Conservation (phyloP, 164 flowering plant genomes). For the Vitis amurensis region DNA sequence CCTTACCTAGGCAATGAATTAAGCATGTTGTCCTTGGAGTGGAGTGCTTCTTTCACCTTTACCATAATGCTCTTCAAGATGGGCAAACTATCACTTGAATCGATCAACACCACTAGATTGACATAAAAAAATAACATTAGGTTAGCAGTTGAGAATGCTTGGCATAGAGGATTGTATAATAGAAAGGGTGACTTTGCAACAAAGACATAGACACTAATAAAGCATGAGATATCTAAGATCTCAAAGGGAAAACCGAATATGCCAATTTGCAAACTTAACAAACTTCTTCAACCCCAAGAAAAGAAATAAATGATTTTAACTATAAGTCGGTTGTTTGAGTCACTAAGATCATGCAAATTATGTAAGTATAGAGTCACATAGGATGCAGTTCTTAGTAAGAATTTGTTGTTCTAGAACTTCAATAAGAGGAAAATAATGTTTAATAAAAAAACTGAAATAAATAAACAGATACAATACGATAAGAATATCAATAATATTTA, state of each 20-base stretch:
- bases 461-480: neutral
- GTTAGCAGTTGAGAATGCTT: neutral
- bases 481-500: no score
- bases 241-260: neutral
- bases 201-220: no score
- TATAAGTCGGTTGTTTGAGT: no score
- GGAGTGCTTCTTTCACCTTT: slow-evolving; percentile 55
- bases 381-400: neutral
- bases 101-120: slow-evolving; percentile 60
- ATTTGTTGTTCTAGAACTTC: neutral
- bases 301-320: no score
- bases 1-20: slow-evolving; percentile 64
- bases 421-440: neutral
- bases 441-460: no score
- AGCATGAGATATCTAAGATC: no score
- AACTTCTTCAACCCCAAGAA: no score
- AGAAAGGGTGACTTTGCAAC: neutral
- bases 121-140: slow-evolving; percentile 4
- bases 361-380: no score
- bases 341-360: no score
- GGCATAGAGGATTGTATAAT: neutral
- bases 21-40: slow-evolving; percentile 54
- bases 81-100: slow-evolving; percentile 65
- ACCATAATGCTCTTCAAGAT: slow-evolving; percentile 61
- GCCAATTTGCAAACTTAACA: neutral